Evolutionary conservation across 2,329 filamentous ascomycete genomes (phyloP).

Genomic region (Microsporum ferrugineum): DNA sequence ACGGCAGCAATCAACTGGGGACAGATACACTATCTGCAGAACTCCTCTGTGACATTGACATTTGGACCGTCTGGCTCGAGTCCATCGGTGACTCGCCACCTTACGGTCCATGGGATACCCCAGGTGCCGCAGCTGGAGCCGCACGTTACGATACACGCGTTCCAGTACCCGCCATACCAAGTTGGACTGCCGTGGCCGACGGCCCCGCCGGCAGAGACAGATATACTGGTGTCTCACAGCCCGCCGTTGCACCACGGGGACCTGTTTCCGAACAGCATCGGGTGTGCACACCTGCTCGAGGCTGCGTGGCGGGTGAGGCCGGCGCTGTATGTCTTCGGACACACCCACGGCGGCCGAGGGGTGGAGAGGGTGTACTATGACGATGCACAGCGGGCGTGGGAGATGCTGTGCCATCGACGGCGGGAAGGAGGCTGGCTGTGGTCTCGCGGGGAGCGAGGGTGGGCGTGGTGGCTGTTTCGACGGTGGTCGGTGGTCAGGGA

Average conservation of each 20-base stretch:
- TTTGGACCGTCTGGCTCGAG: conserved; percentile 39
- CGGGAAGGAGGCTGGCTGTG: conserved; percentile 18
- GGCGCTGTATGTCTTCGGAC: conserved; percentile 69
- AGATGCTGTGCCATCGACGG: conserved; percentile 45
- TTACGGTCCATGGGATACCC: conserved; percentile 70
- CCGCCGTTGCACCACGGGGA: conserved; percentile 64
- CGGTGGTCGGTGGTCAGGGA: conserved; percentile 3
- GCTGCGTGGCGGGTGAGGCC: conserved; percentile 68
- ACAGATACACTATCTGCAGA: conserved; percentile 63
- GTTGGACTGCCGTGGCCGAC: conserved; percentile 58
- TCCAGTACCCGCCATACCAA: conserved; percentile 53
- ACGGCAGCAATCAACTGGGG: conserved; percentile 52
- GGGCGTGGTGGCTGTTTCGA: conserved; percentile 10
- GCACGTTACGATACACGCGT: conserved; percentile 60
- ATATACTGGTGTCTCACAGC: conserved; percentile 71
- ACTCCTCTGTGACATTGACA: conserved; percentile 51
- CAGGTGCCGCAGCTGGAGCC: conserved; percentile 58
- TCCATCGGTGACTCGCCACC: conserved; percentile 42
- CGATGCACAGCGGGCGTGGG: conserved; percentile 58
- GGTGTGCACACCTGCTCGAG: conserved; percentile 57
- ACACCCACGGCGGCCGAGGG: conserved; percentile 68
- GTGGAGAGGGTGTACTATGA: conserved; percentile 63
- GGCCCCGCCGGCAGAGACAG: conserved; percentile 58
- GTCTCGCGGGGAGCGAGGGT: conserved; percentile 12
- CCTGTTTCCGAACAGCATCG: conserved; percentile 46